These are phyloP conservation scores for Arthroderma uncinatum DNA, from an alignment of 2,329 filamentous ascomycete genomes.

Conservation along the genomic window DNA sequence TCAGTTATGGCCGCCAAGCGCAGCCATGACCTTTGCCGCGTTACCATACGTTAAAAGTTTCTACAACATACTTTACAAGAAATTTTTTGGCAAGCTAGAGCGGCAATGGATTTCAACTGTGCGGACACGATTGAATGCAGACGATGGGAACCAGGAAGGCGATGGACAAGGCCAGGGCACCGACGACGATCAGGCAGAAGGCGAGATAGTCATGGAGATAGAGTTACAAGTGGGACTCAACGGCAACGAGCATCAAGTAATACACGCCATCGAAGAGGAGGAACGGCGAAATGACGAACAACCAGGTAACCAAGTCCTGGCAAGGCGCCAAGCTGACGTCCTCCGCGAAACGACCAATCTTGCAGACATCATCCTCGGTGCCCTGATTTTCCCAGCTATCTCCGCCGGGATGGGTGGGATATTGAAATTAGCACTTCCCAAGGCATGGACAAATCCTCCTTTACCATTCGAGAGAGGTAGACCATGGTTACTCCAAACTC, in stretches of 20 bases:
- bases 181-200: constrained; percentile 28
- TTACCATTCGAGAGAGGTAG: constrained; percentile 31
- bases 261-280: constrained; percentile 19
- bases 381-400: constrained; percentile 69
- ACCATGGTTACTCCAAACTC: constrained; percentile 62
- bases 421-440: constrained; percentile 57
- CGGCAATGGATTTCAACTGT: constrained; percentile 52
- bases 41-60: constrained; percentile 54
- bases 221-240: constrained; percentile 42
- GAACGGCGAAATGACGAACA: constrained; percentile 17
- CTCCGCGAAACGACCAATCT: constrained; percentile 45
- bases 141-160: constrained; percentile 12
- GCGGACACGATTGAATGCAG: constrained; percentile 44
- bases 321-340: constrained; percentile 37
- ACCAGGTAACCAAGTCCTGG: constrained; percentile 22
- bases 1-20: constrained; percentile 54
- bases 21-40: constrained; percentile 53
- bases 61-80: constrained; percentile 54
- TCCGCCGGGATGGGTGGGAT: constrained; percentile 68
- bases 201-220: constrained; percentile 39
- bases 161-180: constrained; percentile 23
- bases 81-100: constrained; percentile 47
- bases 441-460: constrained; percentile 49
- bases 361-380: constrained; percentile 52
- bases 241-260: constrained; percentile 28